Evolutionary conservation across 495 filamentous ascomycete species (phyloP).

Genomic region (Annulohypoxylon maeteangense): DNA sequence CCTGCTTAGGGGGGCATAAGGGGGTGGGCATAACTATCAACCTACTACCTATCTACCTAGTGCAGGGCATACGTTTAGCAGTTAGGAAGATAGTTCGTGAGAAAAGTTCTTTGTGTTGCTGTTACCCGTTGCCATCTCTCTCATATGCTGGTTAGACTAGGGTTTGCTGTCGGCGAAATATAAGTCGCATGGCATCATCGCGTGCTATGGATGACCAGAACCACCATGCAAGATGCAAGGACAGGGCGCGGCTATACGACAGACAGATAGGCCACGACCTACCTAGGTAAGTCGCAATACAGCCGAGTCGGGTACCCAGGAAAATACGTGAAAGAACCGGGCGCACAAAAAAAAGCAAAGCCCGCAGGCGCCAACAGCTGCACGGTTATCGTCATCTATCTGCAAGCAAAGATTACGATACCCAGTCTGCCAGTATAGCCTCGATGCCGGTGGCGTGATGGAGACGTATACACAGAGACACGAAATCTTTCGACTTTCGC

Average conservation of each 20-base stretch:
- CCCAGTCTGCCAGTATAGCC: too few relatives aligned
- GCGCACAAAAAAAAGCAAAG: slow-evolving; percentile 24
- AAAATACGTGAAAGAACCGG: slow-evolving; percentile 43
- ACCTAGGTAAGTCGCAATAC: slow-evolving; percentile 33
- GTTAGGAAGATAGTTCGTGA: slow-evolving; percentile 4
- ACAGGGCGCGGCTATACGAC: slow-evolving; percentile 42
- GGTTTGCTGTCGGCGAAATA: slow-evolving; percentile 43
- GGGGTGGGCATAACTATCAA: slow-evolving; percentile 16
- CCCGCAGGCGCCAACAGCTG: slow-evolving; percentile 37
- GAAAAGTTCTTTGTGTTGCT: slow-evolving; percentile 12
- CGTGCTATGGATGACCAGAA: slow-evolving; percentile 29
- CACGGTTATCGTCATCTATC: slow-evolving; percentile 44
- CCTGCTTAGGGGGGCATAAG: not conserved
- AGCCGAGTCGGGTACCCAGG: slow-evolving; percentile 45
- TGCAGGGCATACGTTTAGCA: not conserved
- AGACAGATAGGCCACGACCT: slow-evolving; percentile 30
- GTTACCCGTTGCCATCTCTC: slow-evolving; percentile 9
- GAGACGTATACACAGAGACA: slow-evolving; percentile 22
- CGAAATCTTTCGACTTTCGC: slow-evolving; percentile 1
- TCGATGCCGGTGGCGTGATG: slow-evolving; percentile 36
- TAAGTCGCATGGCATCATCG: slow-evolving; percentile 44
- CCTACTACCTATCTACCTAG: slow-evolving; percentile 7
- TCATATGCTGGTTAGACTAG: slow-evolving; percentile 21
- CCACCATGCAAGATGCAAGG: slow-evolving; percentile 26
- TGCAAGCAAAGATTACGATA: slow-evolving; percentile 33